Evolutionary conservation across 768 basidiomycete genomes (phyloP).

Genomic region (Dioszegia aurantiaca): DNA sequence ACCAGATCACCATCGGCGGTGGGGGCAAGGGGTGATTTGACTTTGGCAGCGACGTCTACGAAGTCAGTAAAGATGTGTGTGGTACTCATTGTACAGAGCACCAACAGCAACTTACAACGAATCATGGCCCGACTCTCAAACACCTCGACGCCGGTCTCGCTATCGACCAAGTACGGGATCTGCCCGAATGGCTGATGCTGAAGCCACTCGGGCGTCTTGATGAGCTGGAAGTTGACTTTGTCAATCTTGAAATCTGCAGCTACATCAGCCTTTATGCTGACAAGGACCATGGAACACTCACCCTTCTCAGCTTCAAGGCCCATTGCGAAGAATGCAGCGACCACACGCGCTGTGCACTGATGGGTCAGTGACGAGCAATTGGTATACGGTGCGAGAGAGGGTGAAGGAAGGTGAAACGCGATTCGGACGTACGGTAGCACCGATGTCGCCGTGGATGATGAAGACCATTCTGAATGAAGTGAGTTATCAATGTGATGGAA

Average conservation of each 20-base stretch:
- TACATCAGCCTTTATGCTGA: not conserved
- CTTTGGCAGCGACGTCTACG: constrained; percentile 58
- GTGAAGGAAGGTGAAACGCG: not conserved
- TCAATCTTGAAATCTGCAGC: constrained; percentile 16
- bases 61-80: too few species aligned
- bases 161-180: constrained; percentile 59
- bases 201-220: constrained; percentile 46
- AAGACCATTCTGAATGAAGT: constrained; percentile 12
- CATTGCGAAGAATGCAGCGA: constrained; percentile 10
- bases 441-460: constrained; percentile 7
- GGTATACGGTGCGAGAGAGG: not conserved
- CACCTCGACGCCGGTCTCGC: constrained; percentile 63
- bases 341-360: constrained; percentile 9
- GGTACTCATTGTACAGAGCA: too few species aligned
- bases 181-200: constrained; percentile 65
- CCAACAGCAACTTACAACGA: constrained; percentile 6
- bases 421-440: not conserved
- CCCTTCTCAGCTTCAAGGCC: constrained; percentile 15
- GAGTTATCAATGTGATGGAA: too few species aligned
- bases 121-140: constrained; percentile 51
- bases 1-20: constrained; percentile 43
- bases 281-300: constrained; percentile 1
- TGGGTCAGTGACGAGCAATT: not conserved
- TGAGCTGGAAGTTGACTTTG: constrained; percentile 2
- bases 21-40: constrained; percentile 58